Base-by-base conservation (phyloP, 352 stramenopile genomes). In the Globisporangium perplexum region DNA sequence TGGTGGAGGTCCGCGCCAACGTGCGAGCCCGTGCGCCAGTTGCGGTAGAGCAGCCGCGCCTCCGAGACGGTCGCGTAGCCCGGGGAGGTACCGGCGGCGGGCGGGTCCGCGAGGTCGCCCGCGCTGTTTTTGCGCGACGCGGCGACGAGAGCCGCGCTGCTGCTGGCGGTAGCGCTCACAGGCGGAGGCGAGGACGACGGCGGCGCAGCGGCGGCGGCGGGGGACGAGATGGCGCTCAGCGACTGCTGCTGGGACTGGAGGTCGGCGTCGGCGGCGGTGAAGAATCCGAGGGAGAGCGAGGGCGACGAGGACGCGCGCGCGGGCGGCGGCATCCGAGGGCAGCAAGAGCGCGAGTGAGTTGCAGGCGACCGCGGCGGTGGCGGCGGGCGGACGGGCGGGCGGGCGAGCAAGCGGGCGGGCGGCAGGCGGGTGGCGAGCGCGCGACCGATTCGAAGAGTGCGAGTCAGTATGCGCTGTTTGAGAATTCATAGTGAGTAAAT, bases 1-100 rank as follows among this genome's bases (percentile, higher is more conserved):
- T 55, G 38, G 50, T 47, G 22, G 23, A 76, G 50, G 44, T 77
- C 69, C 1, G 59, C 70, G 23, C 70, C 72, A 5, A 75, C 57
- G 58, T 79, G 68, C 28, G 77, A 75, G 42, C 73, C 65, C 20
- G 79, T 88, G 56, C 83, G 79, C 83, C 83, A 90, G 70, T 90
- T 71, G 49, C 83, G 75, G 48, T 93, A 93, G 50, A 88, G 66
- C 43, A 93, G 57, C 11, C 83, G 79, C 51, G 77, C 73, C 60
- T 89, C 79, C 20, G 79, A 83, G 36, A 76, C 66, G 14, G 77
- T 79, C 33, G 47, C 36, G n/a, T 42, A 52, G 28, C 28, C 47
- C 4, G 47, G 47, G n/a, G 75, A 72, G 20, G 69, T 62, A 15
- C 69, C 66, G 30, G 8, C 52, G 77, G 73, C 12, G 75, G n/a